A percentile compares a stretch with the other conserved stretches of the same genome.
phyloP scores from a whole-genome alignment of 1,284 basidiomycete species.

The Sutorius eximius region DNA sequence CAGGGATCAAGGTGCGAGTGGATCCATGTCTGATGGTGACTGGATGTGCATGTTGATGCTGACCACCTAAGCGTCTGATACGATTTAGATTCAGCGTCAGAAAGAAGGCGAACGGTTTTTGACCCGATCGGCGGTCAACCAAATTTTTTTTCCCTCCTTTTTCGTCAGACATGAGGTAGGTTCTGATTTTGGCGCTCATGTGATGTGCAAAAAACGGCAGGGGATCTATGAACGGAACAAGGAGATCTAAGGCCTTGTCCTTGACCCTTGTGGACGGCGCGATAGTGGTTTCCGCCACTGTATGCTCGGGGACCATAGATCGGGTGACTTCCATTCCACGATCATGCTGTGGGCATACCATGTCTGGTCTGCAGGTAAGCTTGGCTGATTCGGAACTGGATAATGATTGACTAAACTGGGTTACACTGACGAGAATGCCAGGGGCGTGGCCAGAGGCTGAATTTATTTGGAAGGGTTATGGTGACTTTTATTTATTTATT shows the following conservation, averaged over 20 bases:
- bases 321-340: slow-evolving; percentile 2
- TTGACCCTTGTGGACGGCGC: background rate
- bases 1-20: background rate
- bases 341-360: background rate
- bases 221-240: slow-evolving; percentile 8
- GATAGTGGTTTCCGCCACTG: background rate
- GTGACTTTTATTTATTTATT: background rate
- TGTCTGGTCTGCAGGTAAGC: background rate
- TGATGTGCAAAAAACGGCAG: background rate
- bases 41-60: slow-evolving; percentile 11
- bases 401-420: background rate
- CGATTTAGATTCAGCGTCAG: slow-evolving; percentile 3
- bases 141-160: background rate
- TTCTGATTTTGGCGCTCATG: background rate
- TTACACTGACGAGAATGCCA: slow-evolving; percentile 1
- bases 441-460: background rate
- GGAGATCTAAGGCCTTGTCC: background rate
- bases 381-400: background rate
- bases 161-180: slow-evolving; percentile 8
- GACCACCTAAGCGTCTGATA: background rate
- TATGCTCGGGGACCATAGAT: slow-evolving; percentile 2
- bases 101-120: background rate
- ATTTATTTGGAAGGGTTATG: background rate
- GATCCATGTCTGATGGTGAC: background rate
- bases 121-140: slow-evolving; percentile 7